Conservation (phyloP, 2,329 filamentous ascomycete genomes). For the Ceratocystis lukuohia region DNA sequence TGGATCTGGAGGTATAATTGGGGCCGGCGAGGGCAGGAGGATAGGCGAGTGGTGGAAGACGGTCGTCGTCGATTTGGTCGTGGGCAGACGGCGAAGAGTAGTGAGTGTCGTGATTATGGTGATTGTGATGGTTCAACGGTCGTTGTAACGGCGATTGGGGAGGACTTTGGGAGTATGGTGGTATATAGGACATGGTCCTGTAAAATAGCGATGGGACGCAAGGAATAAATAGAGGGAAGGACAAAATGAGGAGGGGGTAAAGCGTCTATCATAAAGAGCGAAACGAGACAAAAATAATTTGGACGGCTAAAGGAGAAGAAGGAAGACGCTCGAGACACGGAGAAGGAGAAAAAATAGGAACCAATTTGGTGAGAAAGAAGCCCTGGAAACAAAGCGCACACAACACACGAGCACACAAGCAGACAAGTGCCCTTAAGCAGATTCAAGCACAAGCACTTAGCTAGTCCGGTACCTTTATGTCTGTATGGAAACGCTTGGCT, state of each 20-base stretch:
- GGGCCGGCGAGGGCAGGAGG: constrained; percentile 11
- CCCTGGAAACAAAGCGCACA: constrained; percentile 1
- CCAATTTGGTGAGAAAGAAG: neutral
- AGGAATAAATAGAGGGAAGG: neutral
- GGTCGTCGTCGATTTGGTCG: neutral
- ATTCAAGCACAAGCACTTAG: neutral
- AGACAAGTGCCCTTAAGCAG: neutral
- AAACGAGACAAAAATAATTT: neutral
- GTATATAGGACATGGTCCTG: constrained; percentile 14
- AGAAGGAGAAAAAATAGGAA: constrained; percentile 4
- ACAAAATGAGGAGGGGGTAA: neutral
- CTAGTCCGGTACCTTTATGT: neutral
- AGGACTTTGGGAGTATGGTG: constrained; percentile 16
- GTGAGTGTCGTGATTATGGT: neutral
- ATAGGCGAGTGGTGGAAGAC: constrained; percentile 8
- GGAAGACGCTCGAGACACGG: constrained; percentile 14
- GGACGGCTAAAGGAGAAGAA: neutral
- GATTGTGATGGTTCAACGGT: neutral
- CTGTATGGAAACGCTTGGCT: neutral
- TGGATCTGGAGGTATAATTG: neutral
- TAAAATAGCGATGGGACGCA: neutral
- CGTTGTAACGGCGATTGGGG: constrained; percentile 11
- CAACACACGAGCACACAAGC: neutral
- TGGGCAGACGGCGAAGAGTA: constrained; percentile 3
- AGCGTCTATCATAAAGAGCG: neutral